These are phyloP conservation scores for Gilbertella persicaria DNA, from an alignment of 371 early-diverging fungal species.

Conservation along the genomic window DNA sequence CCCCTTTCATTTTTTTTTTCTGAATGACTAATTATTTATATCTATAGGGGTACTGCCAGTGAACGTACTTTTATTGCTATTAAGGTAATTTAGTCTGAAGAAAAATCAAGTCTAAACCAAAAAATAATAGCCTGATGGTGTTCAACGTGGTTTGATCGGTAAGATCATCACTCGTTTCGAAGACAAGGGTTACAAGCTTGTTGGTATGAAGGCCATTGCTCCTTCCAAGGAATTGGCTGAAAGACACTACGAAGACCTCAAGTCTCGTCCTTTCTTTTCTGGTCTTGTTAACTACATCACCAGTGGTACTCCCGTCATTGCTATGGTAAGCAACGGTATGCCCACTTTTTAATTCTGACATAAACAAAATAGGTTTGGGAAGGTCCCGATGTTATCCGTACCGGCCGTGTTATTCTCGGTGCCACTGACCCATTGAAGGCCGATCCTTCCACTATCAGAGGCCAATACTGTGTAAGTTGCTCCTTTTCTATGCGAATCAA, in stretches of 20 bases:
- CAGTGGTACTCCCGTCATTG: slow-evolving; percentile 72
- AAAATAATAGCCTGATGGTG: slow-evolving; percentile 60
- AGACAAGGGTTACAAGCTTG: slow-evolving; percentile 70
- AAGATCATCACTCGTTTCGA: slow-evolving; percentile 87
- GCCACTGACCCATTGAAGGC: slow-evolving; percentile 82
- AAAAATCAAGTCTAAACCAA: background rate
- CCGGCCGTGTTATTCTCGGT: slow-evolving; percentile 89
- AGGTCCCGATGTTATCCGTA: slow-evolving; percentile 89
- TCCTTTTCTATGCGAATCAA: slow-evolving; percentile 13
- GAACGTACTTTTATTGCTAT: slow-evolving; percentile 87
- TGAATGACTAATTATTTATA: background rate
- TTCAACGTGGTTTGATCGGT: slow-evolving; percentile 83
- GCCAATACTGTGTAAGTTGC: slow-evolving; percentile 71
- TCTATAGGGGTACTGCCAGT: slow-evolving; percentile 52
- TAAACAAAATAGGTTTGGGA: slow-evolving; percentile 63
- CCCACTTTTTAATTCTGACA: slow-evolving; percentile 17
- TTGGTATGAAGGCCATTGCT: slow-evolving; percentile 52
- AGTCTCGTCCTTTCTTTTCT: slow-evolving; percentile 85
- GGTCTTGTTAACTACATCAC: slow-evolving; percentile 79
- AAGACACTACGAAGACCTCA: slow-evolving; percentile 90
- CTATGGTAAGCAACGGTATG: slow-evolving; percentile 44
- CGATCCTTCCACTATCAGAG: slow-evolving; percentile 93
- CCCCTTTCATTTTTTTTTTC: background rate
- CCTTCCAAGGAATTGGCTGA: slow-evolving; percentile 74
- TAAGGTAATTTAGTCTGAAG: slow-evolving; percentile 39